phyloP scores from a whole-genome alignment of 106 monocot genomes.

The Dendrobium chrysotoxum region DNA sequence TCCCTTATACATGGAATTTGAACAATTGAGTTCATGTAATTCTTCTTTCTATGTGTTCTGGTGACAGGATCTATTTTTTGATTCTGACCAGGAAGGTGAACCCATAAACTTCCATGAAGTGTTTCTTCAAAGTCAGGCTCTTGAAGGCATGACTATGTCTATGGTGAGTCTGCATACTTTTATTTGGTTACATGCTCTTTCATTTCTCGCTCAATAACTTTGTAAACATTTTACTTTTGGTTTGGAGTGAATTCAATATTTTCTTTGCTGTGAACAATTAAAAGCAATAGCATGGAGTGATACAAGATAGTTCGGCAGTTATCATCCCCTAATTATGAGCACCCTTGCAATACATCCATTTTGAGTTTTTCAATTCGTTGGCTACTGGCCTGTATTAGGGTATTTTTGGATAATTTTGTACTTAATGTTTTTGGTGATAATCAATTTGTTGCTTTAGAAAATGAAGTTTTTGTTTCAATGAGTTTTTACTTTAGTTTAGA shows the following conservation, averaged over 20 bases:
- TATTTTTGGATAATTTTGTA: background rate
- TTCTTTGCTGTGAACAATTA: background rate
- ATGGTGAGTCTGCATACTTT: conserved; percentile 33
- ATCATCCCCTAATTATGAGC: background rate
- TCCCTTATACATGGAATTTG: background rate
- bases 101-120: conserved; percentile 63
- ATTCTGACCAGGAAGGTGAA: conserved; percentile 52
- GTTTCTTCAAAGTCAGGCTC: conserved; percentile 66
- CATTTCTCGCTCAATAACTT: background rate
- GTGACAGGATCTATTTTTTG: conserved; percentile 46
- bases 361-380: background rate
- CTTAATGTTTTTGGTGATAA: background rate
- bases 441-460: too few relatives aligned
- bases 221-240: background rate
- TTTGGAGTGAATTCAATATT: background rate
- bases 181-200: background rate
- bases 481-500: too few relatives aligned
- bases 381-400: background rate
- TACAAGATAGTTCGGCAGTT: background rate
- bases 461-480: too few relatives aligned
- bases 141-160: conserved; percentile 62
- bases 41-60: background rate
- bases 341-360: background rate
- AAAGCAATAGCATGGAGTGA: background rate
- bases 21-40: background rate